Evolutionary conservation across 2,329 filamentous ascomycete genomes (phyloP).

Genomic region (Colletotrichum sp.): DNA sequence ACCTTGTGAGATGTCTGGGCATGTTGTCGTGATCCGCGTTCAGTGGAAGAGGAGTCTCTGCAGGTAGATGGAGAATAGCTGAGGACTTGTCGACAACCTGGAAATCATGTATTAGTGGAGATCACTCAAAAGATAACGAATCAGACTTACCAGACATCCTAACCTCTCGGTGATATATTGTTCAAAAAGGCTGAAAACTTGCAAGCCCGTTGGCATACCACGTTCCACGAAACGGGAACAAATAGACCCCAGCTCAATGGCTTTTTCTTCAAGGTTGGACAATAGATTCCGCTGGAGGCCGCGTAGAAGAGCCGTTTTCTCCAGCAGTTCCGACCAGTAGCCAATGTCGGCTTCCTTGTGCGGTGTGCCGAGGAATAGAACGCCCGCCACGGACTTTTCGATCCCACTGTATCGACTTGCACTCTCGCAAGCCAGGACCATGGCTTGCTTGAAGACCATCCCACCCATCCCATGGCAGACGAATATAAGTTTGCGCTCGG

Average conservation of each 20-base stretch:
- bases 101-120: accelerated
- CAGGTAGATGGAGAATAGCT: background rate
- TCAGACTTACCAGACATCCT: too few species aligned
- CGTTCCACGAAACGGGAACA: background rate
- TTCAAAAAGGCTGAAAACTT: background rate
- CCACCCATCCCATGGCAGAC: background rate
- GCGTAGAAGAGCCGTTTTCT: accelerated
- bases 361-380: background rate
- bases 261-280: accelerated
- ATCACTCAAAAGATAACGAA: background rate
- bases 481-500: background rate
- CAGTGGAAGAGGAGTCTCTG: background rate
- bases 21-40: background rate
- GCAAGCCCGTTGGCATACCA: background rate
- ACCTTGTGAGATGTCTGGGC: background rate
- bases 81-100: background rate
- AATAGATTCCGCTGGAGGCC: background rate
- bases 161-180: accelerated
- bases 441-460: background rate
- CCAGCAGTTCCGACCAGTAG: background rate
- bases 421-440: background rate
- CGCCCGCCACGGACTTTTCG: background rate
- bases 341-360: background rate
- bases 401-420: accelerated
- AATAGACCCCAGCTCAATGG: background rate